A percentile compares a stretch with the other conserved stretches of the same genome.
phyloP scores from a whole-genome alignment of 345 rosid genomes.

The Hypericum androsaemum region DNA sequence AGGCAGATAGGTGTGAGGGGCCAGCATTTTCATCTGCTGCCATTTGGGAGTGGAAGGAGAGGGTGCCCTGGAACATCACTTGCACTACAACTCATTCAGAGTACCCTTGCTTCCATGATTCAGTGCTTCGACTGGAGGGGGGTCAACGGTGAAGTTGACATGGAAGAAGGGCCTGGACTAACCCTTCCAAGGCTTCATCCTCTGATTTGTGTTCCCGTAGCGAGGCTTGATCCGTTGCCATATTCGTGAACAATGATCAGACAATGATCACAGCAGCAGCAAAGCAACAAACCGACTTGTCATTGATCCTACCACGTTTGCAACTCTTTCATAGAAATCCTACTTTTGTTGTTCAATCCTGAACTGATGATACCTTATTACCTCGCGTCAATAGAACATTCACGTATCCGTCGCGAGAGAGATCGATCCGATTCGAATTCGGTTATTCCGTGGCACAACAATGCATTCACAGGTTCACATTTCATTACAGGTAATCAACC shows the following conservation, averaged over 20 bases:
- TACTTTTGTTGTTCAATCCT: no score
- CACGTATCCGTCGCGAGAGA: no score
- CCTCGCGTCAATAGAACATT: no score
- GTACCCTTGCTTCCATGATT: slow-evolving; percentile 26
- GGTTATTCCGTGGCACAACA: no score
- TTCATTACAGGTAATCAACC: no score
- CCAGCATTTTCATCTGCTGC: slow-evolving; percentile 21
- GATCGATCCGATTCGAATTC: no score
- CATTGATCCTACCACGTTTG: no score
- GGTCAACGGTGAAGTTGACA: slow-evolving; percentile 12
- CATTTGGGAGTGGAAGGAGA: slow-evolving; percentile 38
- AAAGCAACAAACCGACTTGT: no score
- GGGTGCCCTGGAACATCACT: slow-evolving; percentile 40
- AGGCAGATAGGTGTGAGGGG: not conserved
- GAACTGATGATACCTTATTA: no score
- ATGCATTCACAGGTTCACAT: no score
- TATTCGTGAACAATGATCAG: not conserved
- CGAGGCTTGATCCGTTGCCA: slow-evolving; percentile 19
- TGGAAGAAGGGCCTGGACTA: slow-evolving; percentile 31
- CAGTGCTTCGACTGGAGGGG: slow-evolving; percentile 35
- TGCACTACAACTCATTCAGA: slow-evolving; percentile 26
- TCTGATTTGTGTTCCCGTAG: slow-evolving; percentile 25
- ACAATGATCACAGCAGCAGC: no score
- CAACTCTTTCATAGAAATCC: no score
- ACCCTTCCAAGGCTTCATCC: slow-evolving; percentile 30